A percentile compares a stretch with the other conserved stretches of the same genome.
Evolutionary conservation across 345 rosid genomes (phyloP).

Genomic region (Eucalyptus curtisii): DNA sequence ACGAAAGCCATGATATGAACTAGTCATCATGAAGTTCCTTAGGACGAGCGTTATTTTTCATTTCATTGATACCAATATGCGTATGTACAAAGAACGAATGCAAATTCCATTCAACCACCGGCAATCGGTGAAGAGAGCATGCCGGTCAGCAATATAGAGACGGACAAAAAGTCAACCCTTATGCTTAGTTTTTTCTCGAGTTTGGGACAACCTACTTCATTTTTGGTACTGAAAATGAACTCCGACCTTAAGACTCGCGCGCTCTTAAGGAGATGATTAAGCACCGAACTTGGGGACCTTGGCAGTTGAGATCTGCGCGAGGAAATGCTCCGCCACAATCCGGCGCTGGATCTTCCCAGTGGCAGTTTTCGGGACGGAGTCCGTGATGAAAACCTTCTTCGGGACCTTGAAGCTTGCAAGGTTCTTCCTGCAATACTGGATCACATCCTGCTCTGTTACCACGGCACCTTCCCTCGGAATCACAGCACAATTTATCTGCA

Average conservation of each 20-base stretch:
- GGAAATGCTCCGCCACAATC: conserved; percentile 54
- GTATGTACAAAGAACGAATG: not conserved
- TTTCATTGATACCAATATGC: not conserved
- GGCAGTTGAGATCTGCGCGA: conserved; percentile 22
- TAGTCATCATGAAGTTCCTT: not conserved
- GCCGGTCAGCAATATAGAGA: not conserved
- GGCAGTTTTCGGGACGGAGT: conserved; percentile 44
- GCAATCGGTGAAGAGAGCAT: not conserved
- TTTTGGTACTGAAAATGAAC: not conserved
- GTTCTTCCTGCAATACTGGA: conserved; percentile 57
- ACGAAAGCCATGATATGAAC: not conserved
- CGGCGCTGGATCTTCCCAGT: conserved; percentile 62
- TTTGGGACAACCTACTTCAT: not conserved
- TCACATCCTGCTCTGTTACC: conserved; percentile 45
- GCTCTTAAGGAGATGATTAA: conserved; percentile 44
- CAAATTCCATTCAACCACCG: not conserved
- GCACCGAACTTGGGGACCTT: conserved; percentile 12
- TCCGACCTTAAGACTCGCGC: not conserved
- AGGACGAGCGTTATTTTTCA: not conserved
- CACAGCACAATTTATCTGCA: conserved; percentile 79
- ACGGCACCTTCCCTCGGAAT: conserved; percentile 62
- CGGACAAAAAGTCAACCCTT: not conserved
- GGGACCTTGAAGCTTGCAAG: conserved; percentile 82
- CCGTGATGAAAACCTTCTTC: conserved; percentile 49
- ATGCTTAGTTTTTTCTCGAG: not conserved